These are phyloP conservation scores for Colletotrichum tropicicola DNA, from an alignment of 2,329 filamentous ascomycete species.

Conservation along the genomic window DNA sequence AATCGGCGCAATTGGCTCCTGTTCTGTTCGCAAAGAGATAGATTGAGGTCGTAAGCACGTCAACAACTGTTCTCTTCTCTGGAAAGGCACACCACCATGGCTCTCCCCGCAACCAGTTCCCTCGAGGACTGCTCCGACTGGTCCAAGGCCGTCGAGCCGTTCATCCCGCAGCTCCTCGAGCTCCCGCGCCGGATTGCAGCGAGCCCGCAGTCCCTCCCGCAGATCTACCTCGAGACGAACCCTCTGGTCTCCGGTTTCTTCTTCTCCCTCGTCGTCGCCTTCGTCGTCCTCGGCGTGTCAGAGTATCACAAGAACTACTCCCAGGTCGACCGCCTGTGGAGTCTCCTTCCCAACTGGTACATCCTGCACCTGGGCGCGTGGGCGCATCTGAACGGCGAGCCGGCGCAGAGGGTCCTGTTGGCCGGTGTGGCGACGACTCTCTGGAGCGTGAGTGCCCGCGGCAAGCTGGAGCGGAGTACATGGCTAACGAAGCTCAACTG, in stretches of 20 bases:
- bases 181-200: conserved; percentile 73
- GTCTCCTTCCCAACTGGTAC: conserved; percentile 86
- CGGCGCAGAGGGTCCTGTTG: conserved; percentile 76
- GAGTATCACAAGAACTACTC: conserved; percentile 95
- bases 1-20: not conserved
- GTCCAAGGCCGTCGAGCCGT: conserved; percentile 78
- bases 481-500: conserved; percentile 32
- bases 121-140: conserved; percentile 82
- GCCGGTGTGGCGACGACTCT: conserved; percentile 74
- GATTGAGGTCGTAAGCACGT: not conserved
- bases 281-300: conserved; percentile 77
- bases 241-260: conserved; percentile 81
- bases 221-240: conserved; percentile 86
- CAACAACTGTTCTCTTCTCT: not conserved
- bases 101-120: conserved; percentile 75
- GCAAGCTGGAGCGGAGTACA: too few species aligned
- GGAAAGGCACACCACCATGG: conserved; percentile 58
- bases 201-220: conserved; percentile 68
- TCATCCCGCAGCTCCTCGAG: conserved; percentile 72
- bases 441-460: conserved; percentile 76
- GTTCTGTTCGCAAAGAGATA: not conserved
- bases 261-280: conserved; percentile 75
- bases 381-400: conserved; percentile 78
- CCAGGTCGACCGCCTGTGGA: conserved; percentile 96
- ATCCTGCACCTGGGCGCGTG: conserved; percentile 86